Base-by-base conservation (phyloP, 345 rosid genomes). In the Clarkia xantiana region DNA sequence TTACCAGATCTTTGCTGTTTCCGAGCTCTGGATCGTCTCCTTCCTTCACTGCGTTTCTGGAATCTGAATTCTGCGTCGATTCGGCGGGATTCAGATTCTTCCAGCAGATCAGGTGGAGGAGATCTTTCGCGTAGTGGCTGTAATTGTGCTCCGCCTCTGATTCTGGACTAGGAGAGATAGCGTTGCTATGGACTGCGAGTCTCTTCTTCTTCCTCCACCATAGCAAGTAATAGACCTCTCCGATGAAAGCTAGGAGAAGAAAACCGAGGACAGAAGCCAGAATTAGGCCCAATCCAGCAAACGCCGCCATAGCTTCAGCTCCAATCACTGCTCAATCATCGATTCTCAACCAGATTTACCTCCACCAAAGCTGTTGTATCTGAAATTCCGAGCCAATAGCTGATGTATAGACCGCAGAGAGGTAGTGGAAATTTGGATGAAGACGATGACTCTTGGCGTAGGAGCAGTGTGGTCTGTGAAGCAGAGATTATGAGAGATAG, bases 181-280 rank as follows among this genome's bases (percentile, higher is more conserved):
- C 36, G 36, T 5, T 29, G 36, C 9, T 29, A 61, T 49, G 65
- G n/a, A 9, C 51, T 7, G 38, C 12, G 3, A 18, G 14, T n/a
- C 6, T 3, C 55, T 64, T 36, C 59, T 70, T 79, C 74, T 73
- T 88, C 62, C 78, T 88, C 94, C 94, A 81, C 74, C 89, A 84
- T 9, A 88, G 61, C 66, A 84, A 56, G 60, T 84, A 84, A 60
- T 71, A 84, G 23, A 88, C 60, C 67, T 81, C 93, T 44, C 81
- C 97, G 51, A 70, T 70, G 56, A 84, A 67, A 20, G 93, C 97
- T 41, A 88, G 45, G 4, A 80, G 58, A 51, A 88, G 86, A 57
- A 71, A 88, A 49, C 84, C 89, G 64, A 78, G 82, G 23, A 79
- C 89, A 19, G 81, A 45, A 56, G 89, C 71, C 19, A 88, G 70